Base-by-base conservation (phyloP, 1,284 basidiomycete genomes). In the Rhodotorula sp. region DNA sequence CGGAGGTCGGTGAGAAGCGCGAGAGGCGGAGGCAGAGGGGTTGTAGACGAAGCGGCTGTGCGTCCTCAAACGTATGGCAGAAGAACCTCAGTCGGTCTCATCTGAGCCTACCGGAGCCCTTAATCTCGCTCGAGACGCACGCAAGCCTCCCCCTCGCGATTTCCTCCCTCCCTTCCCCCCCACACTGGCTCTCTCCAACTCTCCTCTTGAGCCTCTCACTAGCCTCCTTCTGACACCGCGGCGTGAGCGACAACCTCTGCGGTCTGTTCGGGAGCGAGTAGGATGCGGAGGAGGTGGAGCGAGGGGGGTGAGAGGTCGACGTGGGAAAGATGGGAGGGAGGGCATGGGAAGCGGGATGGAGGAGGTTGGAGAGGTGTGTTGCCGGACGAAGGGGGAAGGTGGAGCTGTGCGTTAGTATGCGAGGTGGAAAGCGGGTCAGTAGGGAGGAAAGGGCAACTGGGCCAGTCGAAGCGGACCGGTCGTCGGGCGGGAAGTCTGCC, bases 231-330 rank as follows among this genome's bases (percentile, higher is more conserved):
- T 54, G 44, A 6, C 11, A 48, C 31, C 48, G 15, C 59, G 59
- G 53, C 6, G 64, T 65, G 46, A 65, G 59, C 10, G 64, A 65
- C 47, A 65, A 44, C 13, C 64, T 44, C 16, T 44, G 40, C 5
- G 40, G 40, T 10, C 40, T 13, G 40, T 44, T 44, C 7, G 40
- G 40, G 7, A 44, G 40, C 7, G 40, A 44, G 11, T 44, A 13
- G 3, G 40, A 44, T 7, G 40, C 40, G 7, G 40, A 44, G 11
- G 22, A 8, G 53, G 10, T 15, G 64, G 84, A 20, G 51, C 40
- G 18, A 40, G 58, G 40, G 16, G 40, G 40, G 11, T 31, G 44
- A 18, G 34, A 53, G 48, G 9, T 28, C 22, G 15, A 28, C n/a
- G n/a, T n/a, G n/a, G n/a, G n/a, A n/a, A n/a, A n/a, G n/a, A n/a